These are phyloP conservation scores for Leucoagaricus sp. DNA, from an alignment of 1,284 basidiomycete species.

Conservation along the genomic window DNA sequence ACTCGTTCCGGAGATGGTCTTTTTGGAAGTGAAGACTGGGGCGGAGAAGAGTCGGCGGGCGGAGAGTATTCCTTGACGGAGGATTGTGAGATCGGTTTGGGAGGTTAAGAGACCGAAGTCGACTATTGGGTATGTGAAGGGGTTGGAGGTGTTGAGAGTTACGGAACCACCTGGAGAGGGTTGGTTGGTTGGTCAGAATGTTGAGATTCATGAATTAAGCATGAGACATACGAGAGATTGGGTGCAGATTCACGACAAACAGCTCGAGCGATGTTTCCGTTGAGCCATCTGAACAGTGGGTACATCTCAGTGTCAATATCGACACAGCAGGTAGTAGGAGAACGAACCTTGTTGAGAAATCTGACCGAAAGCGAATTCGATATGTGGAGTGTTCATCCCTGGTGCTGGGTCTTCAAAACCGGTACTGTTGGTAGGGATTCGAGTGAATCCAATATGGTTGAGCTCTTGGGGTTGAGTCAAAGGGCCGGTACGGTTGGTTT, in stretches of 20 bases:
- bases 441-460: constrained; percentile 13
- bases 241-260: background rate
- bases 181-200: background rate
- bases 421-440: constrained; percentile 8
- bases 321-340: background rate
- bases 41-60: constrained; percentile 32
- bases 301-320: background rate
- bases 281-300: too few relatives aligned
- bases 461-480: too few relatives aligned
- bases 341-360: background rate
- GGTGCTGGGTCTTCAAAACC: constrained; percentile 14
- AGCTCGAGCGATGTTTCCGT: background rate
- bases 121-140: constrained; percentile 39
- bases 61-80: constrained; percentile 34
- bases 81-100: constrained; percentile 33
- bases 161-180: constrained; percentile 30
- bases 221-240: background rate
- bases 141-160: constrained; percentile 32
- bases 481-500: too few relatives aligned
- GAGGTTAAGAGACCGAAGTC: constrained; percentile 35
- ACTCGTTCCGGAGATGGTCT: constrained; percentile 27
- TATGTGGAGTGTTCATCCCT: constrained; percentile 18
- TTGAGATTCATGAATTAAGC: background rate
- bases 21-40: constrained; percentile 33
- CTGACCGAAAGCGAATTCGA: constrained; percentile 11